Conservation (phyloP, 352 stramenopile species). For the Saprolegnia diclina region DNA sequence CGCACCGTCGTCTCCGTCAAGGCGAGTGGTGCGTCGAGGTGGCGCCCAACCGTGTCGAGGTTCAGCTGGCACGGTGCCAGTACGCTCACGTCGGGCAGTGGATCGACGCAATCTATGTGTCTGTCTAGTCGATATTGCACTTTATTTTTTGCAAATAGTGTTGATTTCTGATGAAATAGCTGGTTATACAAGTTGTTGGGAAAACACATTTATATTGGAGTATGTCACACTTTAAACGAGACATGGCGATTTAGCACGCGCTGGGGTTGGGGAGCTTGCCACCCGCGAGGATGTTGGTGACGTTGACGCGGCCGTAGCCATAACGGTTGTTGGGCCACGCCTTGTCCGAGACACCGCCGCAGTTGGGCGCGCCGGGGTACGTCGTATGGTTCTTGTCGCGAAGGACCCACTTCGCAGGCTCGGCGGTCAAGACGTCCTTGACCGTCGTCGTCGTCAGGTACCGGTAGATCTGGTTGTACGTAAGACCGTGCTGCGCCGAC, state of each 20-base stretch:
- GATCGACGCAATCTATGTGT: neutral
- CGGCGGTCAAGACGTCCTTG: neutral
- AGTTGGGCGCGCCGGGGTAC: slow-evolving; percentile 33
- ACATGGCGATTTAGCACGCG: neutral
- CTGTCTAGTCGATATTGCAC: too few relatives aligned
- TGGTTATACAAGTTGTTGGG: too few relatives aligned
- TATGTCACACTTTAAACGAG: neutral
- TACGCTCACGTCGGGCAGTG: neutral
- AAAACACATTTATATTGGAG: too few relatives aligned
- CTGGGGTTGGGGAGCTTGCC: slow-evolving; percentile 11
- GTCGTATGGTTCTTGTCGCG: slow-evolving; percentile 27
- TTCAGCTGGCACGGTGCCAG: slow-evolving; percentile 7
- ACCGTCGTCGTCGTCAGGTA: slow-evolving; percentile 24
- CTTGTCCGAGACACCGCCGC: slow-evolving; percentile 34
- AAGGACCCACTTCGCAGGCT: slow-evolving; percentile 4
- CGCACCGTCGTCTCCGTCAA: slow-evolving; percentile 1
- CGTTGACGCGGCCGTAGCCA: slow-evolving; percentile 33
- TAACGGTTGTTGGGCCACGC: slow-evolving; percentile 45
- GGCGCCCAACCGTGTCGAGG: slow-evolving; percentile 27
- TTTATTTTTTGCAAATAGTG: too few relatives aligned
- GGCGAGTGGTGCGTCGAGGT: slow-evolving; percentile 15
- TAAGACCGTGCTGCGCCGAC: slow-evolving; percentile 29
- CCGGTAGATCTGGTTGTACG: slow-evolving; percentile 31
- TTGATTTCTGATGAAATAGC: too few relatives aligned
- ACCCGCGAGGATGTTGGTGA: slow-evolving; percentile 24